These are phyloP conservation scores for Solanum chilense DNA, from an alignment of 257 asterid genomes.

Conservation along the genomic window DNA sequence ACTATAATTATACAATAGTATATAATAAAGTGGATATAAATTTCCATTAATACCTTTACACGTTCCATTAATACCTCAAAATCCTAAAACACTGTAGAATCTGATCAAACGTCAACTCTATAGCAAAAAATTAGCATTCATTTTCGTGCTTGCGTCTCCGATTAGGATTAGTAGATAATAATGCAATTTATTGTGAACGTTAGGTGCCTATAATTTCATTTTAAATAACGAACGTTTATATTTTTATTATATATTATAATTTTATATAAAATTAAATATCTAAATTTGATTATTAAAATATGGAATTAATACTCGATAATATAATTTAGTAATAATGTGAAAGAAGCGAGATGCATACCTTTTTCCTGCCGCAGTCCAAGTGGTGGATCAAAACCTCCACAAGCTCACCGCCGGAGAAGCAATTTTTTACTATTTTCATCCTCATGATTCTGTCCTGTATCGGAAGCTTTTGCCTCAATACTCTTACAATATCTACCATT, in stretches of 20 bases:
- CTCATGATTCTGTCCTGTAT: slow-evolving; percentile 74
- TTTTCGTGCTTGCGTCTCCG: background rate
- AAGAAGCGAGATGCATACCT: slow-evolving; percentile 25
- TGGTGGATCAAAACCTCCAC: slow-evolving; percentile 70
- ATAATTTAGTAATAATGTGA: background rate
- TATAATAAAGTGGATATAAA: background rate
- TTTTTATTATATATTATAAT: too few relatives aligned
- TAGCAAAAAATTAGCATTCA: background rate
- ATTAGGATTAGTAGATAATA: background rate
- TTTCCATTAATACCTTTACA: background rate
- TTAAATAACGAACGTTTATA: too few relatives aligned
- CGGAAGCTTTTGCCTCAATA: slow-evolving; percentile 68
- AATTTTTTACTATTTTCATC: slow-evolving; percentile 79
- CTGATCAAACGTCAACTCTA: background rate
- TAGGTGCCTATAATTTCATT: too few relatives aligned
- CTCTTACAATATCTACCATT: slow-evolving; percentile 47
- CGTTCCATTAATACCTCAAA: background rate
- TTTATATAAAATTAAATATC: background rate
- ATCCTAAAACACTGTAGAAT: background rate
- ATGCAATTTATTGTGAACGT: background rate
- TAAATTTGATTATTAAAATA: background rate
- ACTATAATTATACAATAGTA: background rate
- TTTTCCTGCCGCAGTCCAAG: slow-evolving; percentile 59
- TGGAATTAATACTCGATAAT: background rate
- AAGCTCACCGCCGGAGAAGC: slow-evolving; percentile 77